phyloP scores from a whole-genome alignment of 148 eudicot genomes.

The Heliamphora exappendiculata region DNA sequence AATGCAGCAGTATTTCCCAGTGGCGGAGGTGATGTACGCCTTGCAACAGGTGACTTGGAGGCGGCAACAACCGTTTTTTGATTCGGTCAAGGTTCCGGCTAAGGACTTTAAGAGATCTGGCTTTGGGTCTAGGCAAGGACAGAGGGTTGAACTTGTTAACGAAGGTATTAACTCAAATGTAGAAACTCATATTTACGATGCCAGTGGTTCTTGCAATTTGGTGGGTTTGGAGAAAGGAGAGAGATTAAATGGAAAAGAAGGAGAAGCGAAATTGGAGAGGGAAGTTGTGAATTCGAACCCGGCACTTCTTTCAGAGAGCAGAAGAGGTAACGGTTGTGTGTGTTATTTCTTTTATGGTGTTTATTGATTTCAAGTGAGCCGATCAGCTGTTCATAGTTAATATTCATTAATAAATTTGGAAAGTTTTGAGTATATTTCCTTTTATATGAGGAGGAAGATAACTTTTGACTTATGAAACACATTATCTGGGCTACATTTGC shows the following conservation, averaged over 20 bases:
- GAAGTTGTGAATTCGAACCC: conserved; percentile 9
- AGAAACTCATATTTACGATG: conserved; percentile 16
- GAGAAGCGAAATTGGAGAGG: conserved; percentile 12
- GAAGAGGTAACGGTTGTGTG: conserved; percentile 20
- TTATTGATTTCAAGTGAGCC: background rate
- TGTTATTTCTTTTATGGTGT: background rate
- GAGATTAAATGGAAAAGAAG: conserved; percentile 9
- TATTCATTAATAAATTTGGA: background rate
- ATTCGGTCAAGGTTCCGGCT: conserved; percentile 23
- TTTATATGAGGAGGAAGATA: background rate
- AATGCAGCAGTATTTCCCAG: conserved; percentile 54
- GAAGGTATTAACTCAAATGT: conserved; percentile 4
- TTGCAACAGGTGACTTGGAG: conserved; percentile 48
- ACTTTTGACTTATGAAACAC: background rate
- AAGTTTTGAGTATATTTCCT: background rate
- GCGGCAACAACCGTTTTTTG: conserved; percentile 24
- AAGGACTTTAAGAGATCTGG: conserved; percentile 46
- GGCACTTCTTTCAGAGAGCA: conserved; percentile 14
- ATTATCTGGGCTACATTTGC: background rate
- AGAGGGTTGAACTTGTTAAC: conserved; percentile 24
- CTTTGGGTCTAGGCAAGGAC: conserved; percentile 28
- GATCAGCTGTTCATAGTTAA: background rate
- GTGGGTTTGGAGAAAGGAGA: conserved; percentile 14
- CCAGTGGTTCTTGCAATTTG: conserved; percentile 12
- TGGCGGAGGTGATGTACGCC: conserved; percentile 36